Evolutionary conservation across 805 yeast genomes (phyloP), one percentile per base, ranked within the genome.

Genomic region (Wickerhamomyces mucosus): DNA sequence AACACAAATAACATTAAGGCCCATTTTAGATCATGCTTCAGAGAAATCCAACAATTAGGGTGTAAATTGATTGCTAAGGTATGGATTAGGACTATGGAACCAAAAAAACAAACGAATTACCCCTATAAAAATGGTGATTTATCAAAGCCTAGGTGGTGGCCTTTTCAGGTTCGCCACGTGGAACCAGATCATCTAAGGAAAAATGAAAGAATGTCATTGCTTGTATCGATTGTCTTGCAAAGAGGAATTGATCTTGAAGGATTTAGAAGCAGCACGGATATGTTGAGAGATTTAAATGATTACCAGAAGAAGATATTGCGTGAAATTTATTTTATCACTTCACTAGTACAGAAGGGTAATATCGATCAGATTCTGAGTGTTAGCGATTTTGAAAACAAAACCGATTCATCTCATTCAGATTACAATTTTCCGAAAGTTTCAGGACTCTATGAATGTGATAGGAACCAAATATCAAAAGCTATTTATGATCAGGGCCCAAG

Each of bases 141-240:
- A 1, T 43, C 67, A 9, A 69, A 60, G 39, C 92, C 89, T 1
- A 44, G 46, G 5, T 79, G 88, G 88, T 80, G 92, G 92, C 88
- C 88, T 0, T 21, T 26, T 0, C 35, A 40, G 10, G 69, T 76
- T 1, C 57, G 70, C 21, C 89, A 80, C 51, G 63, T 59, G 27
- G 88, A 80, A 45, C 89, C 89, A 0, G 89, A 79, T 48, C 89
- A 81, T 53, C 55, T 81, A 35, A 64, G 61, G 35, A 79, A 75
- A 46, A 56, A 55, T 1, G 78, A 75, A 42, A 56, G 92, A 33
- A 45, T 78, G 15, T 46, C 45, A 5, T 52, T 80, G 17, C 51
- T 81, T 46, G 53, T 67, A 20, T 40, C 55, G 11, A 59, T 75
- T 10, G 31, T 63, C 6, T 31, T 53, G 15, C 43, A 49, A 21